A percentile compares a stretch with the other conserved stretches of the same genome.
phyloP scores from a whole-genome alignment of 2,329 filamentous ascomycete species.

The Elsinoe fawcettii region DNA sequence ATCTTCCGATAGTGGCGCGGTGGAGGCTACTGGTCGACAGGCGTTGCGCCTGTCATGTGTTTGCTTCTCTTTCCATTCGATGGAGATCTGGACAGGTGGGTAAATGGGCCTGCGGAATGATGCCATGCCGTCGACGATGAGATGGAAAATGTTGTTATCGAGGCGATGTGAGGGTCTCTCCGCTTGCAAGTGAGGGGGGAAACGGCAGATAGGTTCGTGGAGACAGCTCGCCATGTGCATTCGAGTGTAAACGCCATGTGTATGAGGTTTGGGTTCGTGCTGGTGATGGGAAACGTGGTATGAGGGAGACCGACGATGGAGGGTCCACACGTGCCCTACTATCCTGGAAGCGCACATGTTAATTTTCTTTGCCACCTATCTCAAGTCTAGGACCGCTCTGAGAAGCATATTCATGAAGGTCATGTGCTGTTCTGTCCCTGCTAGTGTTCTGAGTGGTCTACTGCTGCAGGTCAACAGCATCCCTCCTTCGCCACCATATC shows the following conservation, averaged over 20 bases:
- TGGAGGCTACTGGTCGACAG: not conserved
- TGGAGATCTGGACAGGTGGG: not conserved
- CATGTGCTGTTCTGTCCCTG: not conserved
- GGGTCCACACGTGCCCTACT: not conserved
- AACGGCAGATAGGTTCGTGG: not conserved
- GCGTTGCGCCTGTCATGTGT: not conserved
- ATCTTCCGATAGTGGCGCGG: conserved; percentile 10
- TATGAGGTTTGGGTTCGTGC: not conserved
- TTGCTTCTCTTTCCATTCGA: not conserved
- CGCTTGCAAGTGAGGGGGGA: not conserved
- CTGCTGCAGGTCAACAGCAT: not conserved
- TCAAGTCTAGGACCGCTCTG: too few relatives aligned
- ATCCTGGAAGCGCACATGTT: not conserved
- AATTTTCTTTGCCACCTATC: not conserved
- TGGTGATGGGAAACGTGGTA: not conserved
- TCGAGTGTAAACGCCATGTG: not conserved
- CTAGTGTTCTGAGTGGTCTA: not conserved
- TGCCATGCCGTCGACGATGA: not conserved
- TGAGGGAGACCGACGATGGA: not conserved
- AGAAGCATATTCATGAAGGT: too few relatives aligned
- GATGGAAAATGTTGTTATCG: conserved; percentile 1
- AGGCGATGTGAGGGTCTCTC: not conserved
- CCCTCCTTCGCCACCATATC: not conserved
- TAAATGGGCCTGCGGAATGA: not conserved
- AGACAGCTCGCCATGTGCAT: not conserved